Evolutionary conservation across 164 flowering plant species (phyloP).

Genomic region (Protea cynaroides): DNA sequence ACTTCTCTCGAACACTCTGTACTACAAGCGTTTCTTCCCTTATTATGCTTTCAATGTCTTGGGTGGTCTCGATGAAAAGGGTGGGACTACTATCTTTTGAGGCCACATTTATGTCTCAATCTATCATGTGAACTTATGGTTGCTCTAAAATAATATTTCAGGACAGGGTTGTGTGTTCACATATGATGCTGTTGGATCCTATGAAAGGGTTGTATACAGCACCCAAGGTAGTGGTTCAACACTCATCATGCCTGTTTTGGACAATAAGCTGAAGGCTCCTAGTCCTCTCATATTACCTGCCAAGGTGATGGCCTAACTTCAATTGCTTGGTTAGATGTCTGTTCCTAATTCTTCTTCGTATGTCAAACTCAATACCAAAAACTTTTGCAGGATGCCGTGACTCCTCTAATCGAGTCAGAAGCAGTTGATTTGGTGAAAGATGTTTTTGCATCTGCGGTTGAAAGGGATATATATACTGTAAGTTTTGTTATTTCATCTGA

Average conservation of each 20-base stretch:
- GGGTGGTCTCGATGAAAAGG: constrained; percentile 93
- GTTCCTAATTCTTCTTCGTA: background rate
- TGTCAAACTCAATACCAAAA: background rate
- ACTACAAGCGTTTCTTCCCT: constrained; percentile 96
- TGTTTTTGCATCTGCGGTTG: constrained; percentile 90
- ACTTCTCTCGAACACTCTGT: constrained; percentile 91
- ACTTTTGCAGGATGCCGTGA: constrained; percentile 76
- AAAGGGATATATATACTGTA: constrained; percentile 96
- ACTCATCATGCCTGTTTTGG: constrained; percentile 88
- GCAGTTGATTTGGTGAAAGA: constrained; percentile 94
- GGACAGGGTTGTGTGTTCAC: constrained; percentile 99
- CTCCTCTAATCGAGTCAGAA: constrained; percentile 75
- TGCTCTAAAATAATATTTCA: constrained; percentile 17
- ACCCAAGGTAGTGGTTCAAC: constrained; percentile 95
- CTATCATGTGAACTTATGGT: background rate
- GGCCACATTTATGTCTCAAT: background rate
- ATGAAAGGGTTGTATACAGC: constrained; percentile 94
- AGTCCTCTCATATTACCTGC: constrained; percentile 92
- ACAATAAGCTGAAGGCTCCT: constrained; percentile 93
- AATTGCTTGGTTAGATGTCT: background rate
- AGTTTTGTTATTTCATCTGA: constrained; percentile 16
- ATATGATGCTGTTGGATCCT: constrained; percentile 98
- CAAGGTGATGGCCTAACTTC: constrained; percentile 31
- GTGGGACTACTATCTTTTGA: constrained; percentile 20
- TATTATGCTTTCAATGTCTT: constrained; percentile 92